A percentile compares a stretch with the other conserved stretches of the same genome.
phyloP scores from a whole-genome alignment of 176 grass and related monocot genomes.

The Miscanthus lutarioriparius region DNA sequence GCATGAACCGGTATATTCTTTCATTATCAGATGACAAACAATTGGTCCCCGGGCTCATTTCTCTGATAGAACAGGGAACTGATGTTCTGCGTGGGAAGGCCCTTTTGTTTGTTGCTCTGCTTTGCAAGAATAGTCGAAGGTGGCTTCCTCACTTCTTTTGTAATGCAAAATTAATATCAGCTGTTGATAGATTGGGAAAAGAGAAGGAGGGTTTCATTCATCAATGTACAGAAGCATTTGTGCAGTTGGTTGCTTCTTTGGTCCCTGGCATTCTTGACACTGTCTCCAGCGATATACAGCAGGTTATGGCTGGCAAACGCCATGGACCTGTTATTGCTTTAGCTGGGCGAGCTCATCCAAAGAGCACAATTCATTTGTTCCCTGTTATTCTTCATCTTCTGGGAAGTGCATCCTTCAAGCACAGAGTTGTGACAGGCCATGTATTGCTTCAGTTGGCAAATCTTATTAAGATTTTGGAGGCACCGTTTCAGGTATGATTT shows the following conservation, averaged over 20 bases:
- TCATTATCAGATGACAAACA: slow-evolving; percentile 85
- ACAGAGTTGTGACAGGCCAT: slow-evolving; percentile 72
- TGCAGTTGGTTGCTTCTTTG: slow-evolving; percentile 61
- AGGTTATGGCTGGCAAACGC: slow-evolving; percentile 85
- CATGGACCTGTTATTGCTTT: slow-evolving; percentile 69
- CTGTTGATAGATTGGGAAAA: slow-evolving; percentile 84
- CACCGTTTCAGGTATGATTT: slow-evolving; percentile 74
- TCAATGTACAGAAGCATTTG: slow-evolving; percentile 81
- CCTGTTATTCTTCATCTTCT: slow-evolving; percentile 96
- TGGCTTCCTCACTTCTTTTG: slow-evolving; percentile 95
- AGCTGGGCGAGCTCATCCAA: slow-evolving; percentile 70
- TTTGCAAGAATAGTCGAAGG: slow-evolving; percentile 88
- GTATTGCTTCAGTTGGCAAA: slow-evolving; percentile 85
- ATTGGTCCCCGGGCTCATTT: slow-evolving; percentile 65
- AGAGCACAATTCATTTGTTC: slow-evolving; percentile 81
- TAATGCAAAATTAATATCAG: slow-evolving; percentile 79
- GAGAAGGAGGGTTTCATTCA: slow-evolving; percentile 85
- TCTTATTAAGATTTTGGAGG: slow-evolving; percentile 89
- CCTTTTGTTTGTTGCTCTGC: slow-evolving; percentile 85
- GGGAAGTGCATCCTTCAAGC: slow-evolving; percentile 84
- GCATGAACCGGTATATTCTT: slow-evolving; percentile 73
- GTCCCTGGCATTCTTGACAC: slow-evolving; percentile 86
- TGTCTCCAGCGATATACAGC: slow-evolving; percentile 80
- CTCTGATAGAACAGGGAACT: slow-evolving; percentile 74
- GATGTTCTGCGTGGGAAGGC: slow-evolving; percentile 91